These are phyloP conservation scores for Chrysoporthe deuterocubensis DNA, from an alignment of 2,329 filamentous ascomycete species.

Conservation along the genomic window DNA sequence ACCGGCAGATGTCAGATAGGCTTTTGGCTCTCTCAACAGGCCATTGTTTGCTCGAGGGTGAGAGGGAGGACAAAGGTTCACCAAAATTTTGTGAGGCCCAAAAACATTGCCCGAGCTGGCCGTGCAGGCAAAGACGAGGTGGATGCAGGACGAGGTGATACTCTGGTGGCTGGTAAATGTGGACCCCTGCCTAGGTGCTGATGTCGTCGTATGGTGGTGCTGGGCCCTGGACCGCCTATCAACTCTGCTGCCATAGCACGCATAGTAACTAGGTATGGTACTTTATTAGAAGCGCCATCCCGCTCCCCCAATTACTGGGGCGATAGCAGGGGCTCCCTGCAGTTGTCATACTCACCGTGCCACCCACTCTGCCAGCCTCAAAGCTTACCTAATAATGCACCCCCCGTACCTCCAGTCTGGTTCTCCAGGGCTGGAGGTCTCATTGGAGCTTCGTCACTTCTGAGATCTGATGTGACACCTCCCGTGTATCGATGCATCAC, in stretches of 20 bases:
- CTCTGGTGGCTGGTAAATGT: conserved; percentile 16
- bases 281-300: too few relatives aligned
- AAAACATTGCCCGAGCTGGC: background rate
- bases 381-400: too few relatives aligned
- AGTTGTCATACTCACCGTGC: too few relatives aligned
- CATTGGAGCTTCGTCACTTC: too few relatives aligned
- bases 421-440: too few relatives aligned
- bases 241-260: too few relatives aligned
- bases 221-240: background rate
- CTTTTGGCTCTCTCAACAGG: background rate
- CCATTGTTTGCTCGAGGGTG: background rate
- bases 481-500: too few relatives aligned
- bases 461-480: too few relatives aligned
- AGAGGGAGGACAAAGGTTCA: background rate
- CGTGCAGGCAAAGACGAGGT: background rate
- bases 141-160: conserved; percentile 8
- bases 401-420: too few relatives aligned
- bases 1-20: background rate
- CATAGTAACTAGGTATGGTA: background rate
- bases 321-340: too few relatives aligned
- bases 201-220: background rate
- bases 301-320: too few relatives aligned
- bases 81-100: background rate
- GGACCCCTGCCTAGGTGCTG: background rate
- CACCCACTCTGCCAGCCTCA: too few relatives aligned